Evolutionary conservation across 495 filamentous ascomycete species (phyloP).

Genomic region (Neurospora sp.): DNA sequence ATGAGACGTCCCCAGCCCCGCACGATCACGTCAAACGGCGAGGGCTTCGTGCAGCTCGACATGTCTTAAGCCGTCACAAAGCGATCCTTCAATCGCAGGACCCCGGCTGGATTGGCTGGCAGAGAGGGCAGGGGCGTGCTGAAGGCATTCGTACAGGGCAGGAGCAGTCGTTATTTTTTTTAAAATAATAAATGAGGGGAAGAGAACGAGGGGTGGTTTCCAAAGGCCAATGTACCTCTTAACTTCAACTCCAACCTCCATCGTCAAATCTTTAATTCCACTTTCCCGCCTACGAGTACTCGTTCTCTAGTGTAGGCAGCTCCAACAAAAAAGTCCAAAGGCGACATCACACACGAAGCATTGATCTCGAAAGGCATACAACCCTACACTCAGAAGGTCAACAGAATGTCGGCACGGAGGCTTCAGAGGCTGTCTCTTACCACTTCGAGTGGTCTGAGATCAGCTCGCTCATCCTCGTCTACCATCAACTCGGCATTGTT

Average conservation of each 20-base stretch:
- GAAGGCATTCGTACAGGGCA: background rate
- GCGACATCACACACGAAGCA: background rate
- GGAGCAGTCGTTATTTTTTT: background rate
- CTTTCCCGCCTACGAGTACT: background rate
- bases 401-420: background rate
- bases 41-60: background rate
- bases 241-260: background rate
- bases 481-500: background rate
- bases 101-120: background rate
- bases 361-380: background rate
- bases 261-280: background rate
- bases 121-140: background rate
- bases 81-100: conserved; percentile 4
- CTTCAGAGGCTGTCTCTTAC: background rate
- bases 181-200: background rate
- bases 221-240: background rate
- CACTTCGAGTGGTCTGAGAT: background rate
- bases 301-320: background rate
- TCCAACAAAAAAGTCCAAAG: background rate
- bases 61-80: conserved; percentile 22
- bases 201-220: background rate
- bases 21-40: conserved; percentile 2
- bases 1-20: conserved; percentile 2
- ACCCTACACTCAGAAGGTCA: background rate
- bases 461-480: background rate